Conservation (phyloP, 169 alveolate genomes). For the Plasmodium knowlesi region DNA sequence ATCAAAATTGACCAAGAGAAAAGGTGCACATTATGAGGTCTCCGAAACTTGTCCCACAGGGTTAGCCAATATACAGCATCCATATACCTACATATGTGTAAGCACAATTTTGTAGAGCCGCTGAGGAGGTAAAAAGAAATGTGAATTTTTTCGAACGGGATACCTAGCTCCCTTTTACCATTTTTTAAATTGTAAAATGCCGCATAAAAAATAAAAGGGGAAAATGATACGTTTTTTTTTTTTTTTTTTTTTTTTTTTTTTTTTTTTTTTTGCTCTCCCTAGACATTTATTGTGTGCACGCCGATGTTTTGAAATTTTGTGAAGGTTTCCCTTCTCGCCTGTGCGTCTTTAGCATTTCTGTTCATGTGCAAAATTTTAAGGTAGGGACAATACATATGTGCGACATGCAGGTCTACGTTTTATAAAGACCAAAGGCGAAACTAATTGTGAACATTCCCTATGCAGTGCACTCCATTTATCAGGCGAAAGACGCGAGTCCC, state of each 20-base stretch:
- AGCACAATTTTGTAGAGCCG: background rate
- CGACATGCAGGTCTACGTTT: background rate
- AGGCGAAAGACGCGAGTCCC: background rate
- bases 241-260: background rate
- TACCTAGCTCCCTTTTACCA: background rate
- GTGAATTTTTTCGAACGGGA: background rate
- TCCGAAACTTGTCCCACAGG: background rate
- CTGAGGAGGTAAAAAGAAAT: background rate
- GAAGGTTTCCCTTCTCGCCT: background rate
- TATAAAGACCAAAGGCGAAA: background rate
- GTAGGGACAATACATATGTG: background rate
- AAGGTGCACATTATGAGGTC: background rate
- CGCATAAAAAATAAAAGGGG: background rate
- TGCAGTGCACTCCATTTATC: background rate
- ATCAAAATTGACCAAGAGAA: background rate
- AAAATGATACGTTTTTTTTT: background rate
- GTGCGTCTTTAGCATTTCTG: background rate
- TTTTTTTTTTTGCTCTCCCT: background rate
- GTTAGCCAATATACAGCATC: background rate
- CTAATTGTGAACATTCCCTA: background rate
- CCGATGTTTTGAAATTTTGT: background rate
- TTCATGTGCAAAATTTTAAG: background rate
- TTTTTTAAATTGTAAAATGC: background rate
- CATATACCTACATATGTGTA: background rate
- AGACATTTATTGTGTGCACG: slow-evolving; percentile 5